Conservation (phyloP, 306 rosid genomes). For the Castanea crenata region DNA sequence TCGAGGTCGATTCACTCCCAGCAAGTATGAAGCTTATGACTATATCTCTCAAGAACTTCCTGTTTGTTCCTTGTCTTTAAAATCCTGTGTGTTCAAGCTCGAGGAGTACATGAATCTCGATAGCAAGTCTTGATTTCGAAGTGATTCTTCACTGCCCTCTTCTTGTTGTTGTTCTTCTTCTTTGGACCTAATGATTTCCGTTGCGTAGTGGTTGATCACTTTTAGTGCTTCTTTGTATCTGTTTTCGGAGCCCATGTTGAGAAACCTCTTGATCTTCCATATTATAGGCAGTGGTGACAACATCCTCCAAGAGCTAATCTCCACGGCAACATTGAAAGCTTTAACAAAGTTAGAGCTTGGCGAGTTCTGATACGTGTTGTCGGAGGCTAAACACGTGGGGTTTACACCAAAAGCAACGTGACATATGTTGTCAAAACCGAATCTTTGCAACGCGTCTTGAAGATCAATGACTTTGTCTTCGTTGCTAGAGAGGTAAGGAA, state of each 20-base stretch:
- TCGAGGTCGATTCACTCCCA: conserved; percentile 24
- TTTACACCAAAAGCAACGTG: conserved; percentile 12
- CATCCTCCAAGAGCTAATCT: conserved; percentile 21
- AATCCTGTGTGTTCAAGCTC: neutral
- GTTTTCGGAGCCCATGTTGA: conserved; percentile 33
- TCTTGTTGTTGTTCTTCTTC: neutral
- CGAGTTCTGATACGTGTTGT: neutral
- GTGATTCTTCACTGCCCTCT: neutral
- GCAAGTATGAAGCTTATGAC: conserved; percentile 30
- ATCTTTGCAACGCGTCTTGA: conserved; percentile 13
- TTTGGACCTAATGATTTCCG: conserved; percentile 11
- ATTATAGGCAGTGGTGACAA: conserved; percentile 24
- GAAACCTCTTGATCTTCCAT: conserved; percentile 36
- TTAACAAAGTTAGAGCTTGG: conserved; percentile 18
- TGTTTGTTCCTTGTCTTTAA: conserved; percentile 4
- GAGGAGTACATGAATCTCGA: conserved; percentile 17
- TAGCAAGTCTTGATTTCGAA: conserved; percentile 4
- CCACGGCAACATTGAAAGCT: conserved; percentile 43
- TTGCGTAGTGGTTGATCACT: conserved; percentile 11
- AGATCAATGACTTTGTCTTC: conserved; percentile 11
- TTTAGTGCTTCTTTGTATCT: conserved; percentile 26
- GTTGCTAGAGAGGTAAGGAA: conserved; percentile 4
- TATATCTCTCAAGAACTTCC: conserved; percentile 23
- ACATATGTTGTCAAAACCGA: conserved; percentile 14
- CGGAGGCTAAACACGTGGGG: conserved; percentile 8